Base-by-base conservation (phyloP, 73 alveolate species). In the Stentor coeruleus region DNA sequence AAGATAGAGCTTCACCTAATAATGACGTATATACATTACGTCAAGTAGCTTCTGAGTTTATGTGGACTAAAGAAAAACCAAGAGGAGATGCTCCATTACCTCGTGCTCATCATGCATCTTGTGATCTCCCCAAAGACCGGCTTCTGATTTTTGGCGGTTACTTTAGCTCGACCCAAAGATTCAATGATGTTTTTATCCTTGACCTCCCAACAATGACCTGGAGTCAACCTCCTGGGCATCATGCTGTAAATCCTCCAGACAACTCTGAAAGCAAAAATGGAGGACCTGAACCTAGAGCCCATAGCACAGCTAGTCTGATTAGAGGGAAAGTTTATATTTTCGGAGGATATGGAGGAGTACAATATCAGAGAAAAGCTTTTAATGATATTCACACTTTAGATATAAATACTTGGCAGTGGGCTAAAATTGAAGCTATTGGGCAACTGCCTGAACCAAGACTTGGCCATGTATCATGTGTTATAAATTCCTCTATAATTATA, bases 321-420 rank as follows among this genome's bases (percentile, higher is more conserved):
- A 96, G 91, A 49, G 94, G 94, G 72, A 94, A 94, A 84, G 94
- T 97, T 2, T 97, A 96, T 86, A 81, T 97, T 59, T 97, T 96
- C 82, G 99, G 99, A 83, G 99, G 99, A 74, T 98, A 97, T 88
- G 99, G 99, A 59, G 99, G 99, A 74, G 89, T 92, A 74, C 93
- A 95, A 77, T 97, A 96, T 86, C 94, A 95, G 76, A 94, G 98
- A 82, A 91, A 88, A 41, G 95, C 98, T 31, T 97, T 97, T 87
- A 96, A 97, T 89, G 99, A 97, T 86, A 79, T 97, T 57, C 91
- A 91, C 92, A 91, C 92, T 26, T 93, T 97, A 74, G 99, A 96
- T 82, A 89, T 94, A 36, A 97, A 92, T 30, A 90, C 93, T 49
- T 87, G 87, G 72, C 91, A 93, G 83, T 97, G 99, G 99, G 87